Evolutionary conservation across 805 yeast species (phyloP).

Genomic region (Starmerella bombi): DNA sequence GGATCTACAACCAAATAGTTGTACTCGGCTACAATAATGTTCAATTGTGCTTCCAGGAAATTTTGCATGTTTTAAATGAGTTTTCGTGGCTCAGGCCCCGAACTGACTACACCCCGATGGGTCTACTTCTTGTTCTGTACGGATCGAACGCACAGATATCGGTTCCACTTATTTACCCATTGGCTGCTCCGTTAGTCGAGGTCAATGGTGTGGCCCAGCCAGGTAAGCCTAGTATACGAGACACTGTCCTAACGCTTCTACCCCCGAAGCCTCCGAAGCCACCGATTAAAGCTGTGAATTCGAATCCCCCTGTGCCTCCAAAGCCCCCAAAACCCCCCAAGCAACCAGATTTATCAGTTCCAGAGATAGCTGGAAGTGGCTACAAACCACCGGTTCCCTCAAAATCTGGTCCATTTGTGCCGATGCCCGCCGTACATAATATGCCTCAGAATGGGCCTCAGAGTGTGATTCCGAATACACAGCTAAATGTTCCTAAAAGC

Average conservation of each 20-base stretch:
- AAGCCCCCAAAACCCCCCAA: background rate
- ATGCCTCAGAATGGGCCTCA: background rate
- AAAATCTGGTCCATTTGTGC: background rate
- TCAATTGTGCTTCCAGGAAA: slow-evolving; percentile 50
- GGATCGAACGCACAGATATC: background rate
- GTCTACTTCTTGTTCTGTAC: slow-evolving; percentile 44
- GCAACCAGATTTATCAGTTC: background rate
- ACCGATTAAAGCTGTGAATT: background rate
- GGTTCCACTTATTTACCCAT: background rate
- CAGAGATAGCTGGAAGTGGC: background rate
- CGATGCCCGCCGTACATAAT: background rate
- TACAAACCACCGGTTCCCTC: background rate
- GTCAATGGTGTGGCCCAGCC: background rate
- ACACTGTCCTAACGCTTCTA: background rate
- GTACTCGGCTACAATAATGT: slow-evolving; percentile 46
- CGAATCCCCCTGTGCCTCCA: background rate
- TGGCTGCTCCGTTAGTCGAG: too few relatives aligned
- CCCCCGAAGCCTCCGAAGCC: slow-evolving; percentile 5
- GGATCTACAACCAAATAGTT: slow-evolving; percentile 46
- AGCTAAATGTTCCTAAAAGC: background rate
- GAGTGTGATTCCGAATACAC: background rate
- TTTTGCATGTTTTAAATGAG: slow-evolving; percentile 39
- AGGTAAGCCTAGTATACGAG: background rate
- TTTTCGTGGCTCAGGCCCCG: slow-evolving; percentile 48
- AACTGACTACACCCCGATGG: slow-evolving; percentile 46